Conservation (phyloP, 805 yeast genomes). For the Lipomyces lipofer region DNA sequence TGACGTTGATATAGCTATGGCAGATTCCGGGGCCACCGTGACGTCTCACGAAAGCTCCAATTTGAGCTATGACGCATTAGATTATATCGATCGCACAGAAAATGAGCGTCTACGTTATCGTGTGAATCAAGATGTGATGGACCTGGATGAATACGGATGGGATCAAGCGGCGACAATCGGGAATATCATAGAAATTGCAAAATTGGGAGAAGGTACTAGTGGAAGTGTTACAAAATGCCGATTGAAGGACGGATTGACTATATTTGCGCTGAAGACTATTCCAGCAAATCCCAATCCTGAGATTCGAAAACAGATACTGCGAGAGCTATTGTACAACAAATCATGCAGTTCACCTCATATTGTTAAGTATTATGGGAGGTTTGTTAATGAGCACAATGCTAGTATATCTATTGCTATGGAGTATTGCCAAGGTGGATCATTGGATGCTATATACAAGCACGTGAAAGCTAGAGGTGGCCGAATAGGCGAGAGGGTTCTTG, state of each 20-base stretch:
- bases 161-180: slow-evolving; percentile 52
- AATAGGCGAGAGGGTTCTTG: slow-evolving; percentile 89
- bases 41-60: neutral
- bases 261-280: slow-evolving; percentile 82
- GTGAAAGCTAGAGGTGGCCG: slow-evolving; percentile 75
- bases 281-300: slow-evolving; percentile 80
- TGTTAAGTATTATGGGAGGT: slow-evolving; percentile 91
- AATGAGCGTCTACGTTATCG: too few relatives aligned
- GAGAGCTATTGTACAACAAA: slow-evolving; percentile 87
- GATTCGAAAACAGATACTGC: slow-evolving; percentile 81
- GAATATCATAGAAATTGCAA: slow-evolving; percentile 65
- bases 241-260: slow-evolving; percentile 55
- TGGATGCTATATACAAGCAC: slow-evolving; percentile 86
- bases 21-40: too few relatives aligned
- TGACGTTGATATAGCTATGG: too few relatives aligned
- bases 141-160: slow-evolving; percentile 77
- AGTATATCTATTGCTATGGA: slow-evolving; percentile 96
- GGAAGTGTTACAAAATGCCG: slow-evolving; percentile 84
- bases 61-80: too few relatives aligned
- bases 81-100: too few relatives aligned
- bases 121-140: slow-evolving; percentile 51
- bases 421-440: slow-evolving; percentile 88
- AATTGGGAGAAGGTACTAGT: slow-evolving; percentile 92
- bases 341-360: slow-evolving; percentile 80
- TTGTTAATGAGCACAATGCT: slow-evolving; percentile 69